These are phyloP conservation scores for Capronia americana DNA, from an alignment of 2,329 filamentous ascomycete genomes.

Conservation along the genomic window DNA sequence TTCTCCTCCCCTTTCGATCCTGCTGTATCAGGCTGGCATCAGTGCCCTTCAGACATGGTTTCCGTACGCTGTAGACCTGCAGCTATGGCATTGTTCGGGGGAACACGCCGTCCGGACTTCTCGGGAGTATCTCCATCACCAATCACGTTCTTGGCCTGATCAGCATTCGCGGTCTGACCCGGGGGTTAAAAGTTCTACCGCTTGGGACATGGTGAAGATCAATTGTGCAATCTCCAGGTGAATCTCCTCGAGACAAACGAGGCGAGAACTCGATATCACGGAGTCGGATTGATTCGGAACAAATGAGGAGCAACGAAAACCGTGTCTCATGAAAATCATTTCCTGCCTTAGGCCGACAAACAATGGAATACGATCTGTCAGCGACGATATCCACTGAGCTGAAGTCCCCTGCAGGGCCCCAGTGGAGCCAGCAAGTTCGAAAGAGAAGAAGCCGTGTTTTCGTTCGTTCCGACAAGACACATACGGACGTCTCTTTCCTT, in stretches of 20 bases:
- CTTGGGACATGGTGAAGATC: background rate
- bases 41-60: background rate
- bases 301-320: background rate
- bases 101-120: slow-evolving; percentile 20
- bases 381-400: background rate
- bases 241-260: background rate
- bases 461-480: background rate
- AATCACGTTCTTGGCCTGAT: slow-evolving; percentile 5
- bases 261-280: background rate
- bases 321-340: background rate
- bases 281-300: slow-evolving; percentile 7
- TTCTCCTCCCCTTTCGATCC: background rate
- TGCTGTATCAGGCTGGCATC: slow-evolving; percentile 5
- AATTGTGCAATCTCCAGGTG: background rate
- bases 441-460: background rate
- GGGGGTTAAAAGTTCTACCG: slow-evolving; percentile 21
- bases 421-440: background rate
- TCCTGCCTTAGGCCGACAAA: background rate
- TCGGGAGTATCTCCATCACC: slow-evolving; percentile 2
- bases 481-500: background rate
- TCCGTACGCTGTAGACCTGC: slow-evolving; percentile 1
- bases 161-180: background rate
- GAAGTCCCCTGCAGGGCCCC: background rate
- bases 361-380: background rate
- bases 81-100: background rate